Evolutionary conservation across 2,329 filamentous ascomycete genomes (phyloP).

Genomic region (Calonectria pauciramosa): DNA sequence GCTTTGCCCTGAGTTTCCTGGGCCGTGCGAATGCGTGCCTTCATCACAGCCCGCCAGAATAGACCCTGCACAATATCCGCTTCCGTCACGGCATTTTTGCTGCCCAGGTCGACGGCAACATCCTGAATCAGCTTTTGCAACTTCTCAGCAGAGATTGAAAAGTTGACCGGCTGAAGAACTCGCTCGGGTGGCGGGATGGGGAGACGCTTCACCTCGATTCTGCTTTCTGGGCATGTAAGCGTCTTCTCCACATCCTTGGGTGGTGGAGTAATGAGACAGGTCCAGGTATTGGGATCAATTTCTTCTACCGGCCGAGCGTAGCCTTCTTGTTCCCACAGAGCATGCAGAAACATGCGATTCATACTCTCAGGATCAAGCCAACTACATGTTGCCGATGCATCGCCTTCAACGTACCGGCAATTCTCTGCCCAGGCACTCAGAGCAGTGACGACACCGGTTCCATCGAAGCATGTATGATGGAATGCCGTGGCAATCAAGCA

Average conservation of each 20-base stretch:
- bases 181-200: conserved; percentile 42
- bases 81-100: conserved; percentile 45
- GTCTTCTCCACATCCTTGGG: not conserved
- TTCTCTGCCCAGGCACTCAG: conserved; percentile 49
- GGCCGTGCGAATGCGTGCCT: conserved; percentile 50
- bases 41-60: conserved; percentile 53
- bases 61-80: conserved; percentile 56
- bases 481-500: conserved; percentile 46
- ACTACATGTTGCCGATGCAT: conserved; percentile 40
- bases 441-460: conserved; percentile 45
- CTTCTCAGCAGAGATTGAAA: conserved; percentile 49
- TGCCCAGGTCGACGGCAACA: conserved; percentile 39
- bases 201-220: conserved; percentile 21
- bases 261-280: conserved; percentile 39
- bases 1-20: conserved; percentile 32
- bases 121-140: conserved; percentile 47
- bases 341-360: conserved; percentile 45
- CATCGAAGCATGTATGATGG: conserved; percentile 47
- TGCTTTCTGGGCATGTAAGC: not conserved
- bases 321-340: conserved; percentile 46
- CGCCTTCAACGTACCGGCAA: conserved; percentile 44
- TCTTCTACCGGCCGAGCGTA: conserved; percentile 35
- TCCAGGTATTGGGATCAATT: conserved; percentile 45
- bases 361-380: conserved; percentile 49
- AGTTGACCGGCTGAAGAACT: conserved; percentile 44